Evolutionary conservation across 192 early-diverging fungal species (phyloP).

Genomic region (Polychytrium aggregatum): DNA sequence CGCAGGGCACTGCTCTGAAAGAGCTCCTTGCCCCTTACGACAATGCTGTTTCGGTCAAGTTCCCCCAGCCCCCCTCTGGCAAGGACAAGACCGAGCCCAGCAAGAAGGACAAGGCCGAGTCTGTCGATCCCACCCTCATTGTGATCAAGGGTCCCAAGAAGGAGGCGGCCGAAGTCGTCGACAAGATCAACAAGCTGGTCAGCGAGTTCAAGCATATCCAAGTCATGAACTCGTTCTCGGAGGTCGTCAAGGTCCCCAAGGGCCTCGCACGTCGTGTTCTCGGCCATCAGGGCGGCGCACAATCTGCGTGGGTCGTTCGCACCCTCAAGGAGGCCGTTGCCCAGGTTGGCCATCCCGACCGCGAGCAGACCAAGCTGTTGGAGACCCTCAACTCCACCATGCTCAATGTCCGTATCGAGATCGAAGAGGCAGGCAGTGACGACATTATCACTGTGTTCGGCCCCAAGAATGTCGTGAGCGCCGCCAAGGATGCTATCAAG

Average conservation of each 20-base stretch:
- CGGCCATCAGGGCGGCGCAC: constrained; percentile 6
- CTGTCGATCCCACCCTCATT: constrained; percentile 39
- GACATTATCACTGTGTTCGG: constrained; percentile 32
- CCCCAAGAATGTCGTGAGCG: constrained; percentile 34
- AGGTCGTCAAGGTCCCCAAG: constrained; percentile 32
- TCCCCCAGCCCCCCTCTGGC: constrained; percentile 41
- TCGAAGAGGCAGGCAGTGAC: constrained; percentile 7
- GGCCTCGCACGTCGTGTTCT: constrained; percentile 22
- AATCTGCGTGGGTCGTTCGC: constrained; percentile 26
- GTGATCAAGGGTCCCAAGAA: constrained; percentile 69
- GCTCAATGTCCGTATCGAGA: constrained; percentile 18
- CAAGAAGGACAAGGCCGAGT: constrained; percentile 30
- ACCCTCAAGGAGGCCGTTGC: constrained; percentile 26
- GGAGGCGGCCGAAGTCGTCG: constrained; percentile 61
- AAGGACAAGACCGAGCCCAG: constrained; percentile 29
- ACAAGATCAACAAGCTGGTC: constrained; percentile 53
- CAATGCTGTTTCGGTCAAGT: constrained; percentile 56
- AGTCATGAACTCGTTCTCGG: constrained; percentile 29
- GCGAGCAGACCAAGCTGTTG: constrained; percentile 16
- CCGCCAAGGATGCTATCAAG: constrained; percentile 23
- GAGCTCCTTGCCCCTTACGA: constrained; percentile 53
- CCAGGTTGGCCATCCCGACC: constrained; percentile 4
- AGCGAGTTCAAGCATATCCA: constrained; percentile 61
- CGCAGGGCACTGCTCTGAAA: constrained; percentile 61
- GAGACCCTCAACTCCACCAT: constrained; percentile 1